Evolutionary conservation across 495 filamentous ascomycete genomes (phyloP), one percentile per base, ranked within the genome.

Genomic region (Penicillium canescens): DNA sequence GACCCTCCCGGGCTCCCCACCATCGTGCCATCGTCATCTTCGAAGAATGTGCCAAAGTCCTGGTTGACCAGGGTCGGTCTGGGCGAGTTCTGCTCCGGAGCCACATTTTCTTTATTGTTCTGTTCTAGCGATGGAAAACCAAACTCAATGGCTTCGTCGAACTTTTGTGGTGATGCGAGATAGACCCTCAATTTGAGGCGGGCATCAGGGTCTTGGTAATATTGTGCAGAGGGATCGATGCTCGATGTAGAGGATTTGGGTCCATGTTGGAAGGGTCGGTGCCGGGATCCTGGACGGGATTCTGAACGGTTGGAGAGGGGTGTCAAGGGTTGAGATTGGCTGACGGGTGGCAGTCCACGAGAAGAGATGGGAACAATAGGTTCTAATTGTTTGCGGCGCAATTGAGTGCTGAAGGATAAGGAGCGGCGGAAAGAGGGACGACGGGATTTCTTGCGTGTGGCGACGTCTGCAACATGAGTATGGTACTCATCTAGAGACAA

Each of bases 121-220:
- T 59, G 52, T 6, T 75, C 71, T 42, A 75, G 47, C 5, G 89
- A 85, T 0, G 92, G 91, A 57, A 97, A 96, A 4, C 93, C 92
- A 71, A 94, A 96, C 64, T 94, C 90, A 47, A 96, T 81, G 1
- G 90, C 92, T 73, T 97, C 92, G 62, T 98, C 94, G 54, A 97
- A 96, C 65, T 96, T 96, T 56, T 96, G 90, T 8, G 91, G 89
- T 2, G 93, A 97, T 14, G 89, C 88, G 3, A 96, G 79, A 57
- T 92, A 96, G n/a, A 91, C 85, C 3, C 91, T 86, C 11, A 97
- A 73, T 65, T 93, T 96, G 43, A 92, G 71, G 35, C 93, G 83
- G 35, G 92, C 90, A 65, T 96, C 90, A 0, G 92, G 91, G 55
- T 98, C 91, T 67, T 89, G 90, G 60, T 96, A 96, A 67, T 96